Evolutionary conservation across 257 asterid species (phyloP), one percentile per base, ranked within the genome.

Genomic region (Solanum rostratum): DNA sequence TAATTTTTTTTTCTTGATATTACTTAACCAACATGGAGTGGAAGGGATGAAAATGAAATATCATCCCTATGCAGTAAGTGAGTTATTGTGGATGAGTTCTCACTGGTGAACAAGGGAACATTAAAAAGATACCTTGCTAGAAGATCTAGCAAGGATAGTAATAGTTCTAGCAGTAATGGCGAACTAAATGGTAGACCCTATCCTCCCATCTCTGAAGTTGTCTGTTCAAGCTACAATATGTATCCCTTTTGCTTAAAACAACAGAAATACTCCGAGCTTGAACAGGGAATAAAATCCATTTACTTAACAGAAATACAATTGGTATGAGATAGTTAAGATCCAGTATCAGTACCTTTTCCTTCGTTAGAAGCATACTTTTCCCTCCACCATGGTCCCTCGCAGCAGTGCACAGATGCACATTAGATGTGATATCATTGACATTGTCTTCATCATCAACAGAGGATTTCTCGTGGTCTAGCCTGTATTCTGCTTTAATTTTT

Each of bases 381-480:
- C 88, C 93, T 89, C 93, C 92, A 82, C 84, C 86, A 85, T 86
- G 87, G 86, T 87, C 91, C 86, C 93, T 91, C 90, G 97, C 93
- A 91, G 90, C 93, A 84, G 85, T 84, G 90, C 88, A 86, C 85
- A 80, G 90, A 19, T 90, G 81, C 85, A 86, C 85, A 85, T 85
- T 84, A 62, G 90, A 85, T 76, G 92, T 71, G 85, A 86, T 84
- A 84, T 86, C 89, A 6, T 86, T 90, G 80, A 84, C 71, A 43
- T 91, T 88, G 50, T 88, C 89, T 88, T 68, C 90, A 13, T 84
- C 92, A 76, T 91, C 81, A 70, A 85, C 24, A 55, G 86, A 90
- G 59, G 92, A 84, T 79, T 91, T 92, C 84, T 87, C 79, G 65
- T 87, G 89, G 85, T 89, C 92, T 84, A 88, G 91, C 89, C 83